These are phyloP conservation scores for Colletotrichum spaethianum DNA, from an alignment of 2,329 filamentous ascomycete genomes.

Conservation along the genomic window DNA sequence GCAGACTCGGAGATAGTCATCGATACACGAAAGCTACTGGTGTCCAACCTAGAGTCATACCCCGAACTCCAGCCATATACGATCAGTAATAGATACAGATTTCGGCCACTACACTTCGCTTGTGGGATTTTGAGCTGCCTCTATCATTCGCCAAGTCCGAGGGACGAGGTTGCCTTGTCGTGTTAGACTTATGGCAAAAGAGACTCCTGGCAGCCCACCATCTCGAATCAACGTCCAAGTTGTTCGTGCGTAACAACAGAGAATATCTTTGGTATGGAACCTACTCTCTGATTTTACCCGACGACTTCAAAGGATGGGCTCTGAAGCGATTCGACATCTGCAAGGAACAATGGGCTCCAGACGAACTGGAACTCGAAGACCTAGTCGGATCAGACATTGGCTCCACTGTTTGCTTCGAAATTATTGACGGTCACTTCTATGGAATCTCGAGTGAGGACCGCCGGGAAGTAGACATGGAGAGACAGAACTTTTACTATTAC, in stretches of 20 bases:
- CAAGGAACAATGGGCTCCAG: slow-evolving; percentile 54
- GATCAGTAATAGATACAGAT: slow-evolving; percentile 58
- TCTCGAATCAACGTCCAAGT: slow-evolving; percentile 63
- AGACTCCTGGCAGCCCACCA: slow-evolving; percentile 57
- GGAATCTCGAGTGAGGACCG: slow-evolving; percentile 76
- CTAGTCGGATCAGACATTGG: slow-evolving; percentile 77
- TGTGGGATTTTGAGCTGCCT: slow-evolving; percentile 71
- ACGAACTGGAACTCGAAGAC: slow-evolving; percentile 67
- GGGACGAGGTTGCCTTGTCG: slow-evolving; percentile 65
- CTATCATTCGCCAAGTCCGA: slow-evolving; percentile 58
- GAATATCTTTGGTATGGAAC: slow-evolving; percentile 77
- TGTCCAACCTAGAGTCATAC: not conserved
- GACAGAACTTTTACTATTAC: slow-evolving; percentile 80
- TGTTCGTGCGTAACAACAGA: slow-evolving; percentile 77
- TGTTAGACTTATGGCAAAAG: slow-evolving; percentile 58
- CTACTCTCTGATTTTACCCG: slow-evolving; percentile 66
- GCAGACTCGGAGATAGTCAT: slow-evolving; percentile 67
- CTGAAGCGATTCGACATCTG: slow-evolving; percentile 67
- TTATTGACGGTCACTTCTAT: slow-evolving; percentile 77
- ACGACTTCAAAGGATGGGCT: slow-evolving; percentile 74
- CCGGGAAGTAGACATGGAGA: slow-evolving; percentile 72
- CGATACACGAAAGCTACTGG: slow-evolving; percentile 47
- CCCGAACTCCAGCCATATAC: too few species aligned
- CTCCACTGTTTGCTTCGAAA: slow-evolving; percentile 79
- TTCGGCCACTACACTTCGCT: slow-evolving; percentile 71